Conservation (phyloP, 495 filamentous ascomycete species). For the Aspergillus mulundensis region DNA sequence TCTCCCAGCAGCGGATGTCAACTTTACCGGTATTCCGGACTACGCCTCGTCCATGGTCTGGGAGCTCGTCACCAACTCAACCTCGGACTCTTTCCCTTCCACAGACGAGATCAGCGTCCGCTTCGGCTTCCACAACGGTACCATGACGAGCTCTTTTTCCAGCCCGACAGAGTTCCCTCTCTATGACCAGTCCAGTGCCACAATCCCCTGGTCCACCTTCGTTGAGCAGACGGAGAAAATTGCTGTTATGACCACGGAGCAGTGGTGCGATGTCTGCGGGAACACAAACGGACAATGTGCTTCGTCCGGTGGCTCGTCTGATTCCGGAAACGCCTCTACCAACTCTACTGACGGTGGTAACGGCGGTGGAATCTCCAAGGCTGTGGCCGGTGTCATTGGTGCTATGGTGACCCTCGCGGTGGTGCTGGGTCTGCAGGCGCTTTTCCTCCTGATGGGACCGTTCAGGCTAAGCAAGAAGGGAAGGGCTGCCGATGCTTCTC, state of each 20-base stretch:
- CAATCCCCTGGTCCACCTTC: conserved; percentile 44
- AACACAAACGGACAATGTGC: conserved; percentile 40
- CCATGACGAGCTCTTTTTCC: conserved; percentile 23
- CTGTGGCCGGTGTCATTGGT: conserved; percentile 57
- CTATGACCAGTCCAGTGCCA: conserved; percentile 32
- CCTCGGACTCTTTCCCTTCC: conserved; percentile 35
- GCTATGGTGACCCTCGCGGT: conserved; percentile 59
- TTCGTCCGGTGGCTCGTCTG: conserved; percentile 10
- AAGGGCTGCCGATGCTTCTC: conserved; percentile 3
- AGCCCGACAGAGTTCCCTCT: conserved; percentile 37
- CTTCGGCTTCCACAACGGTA: conserved; percentile 54
- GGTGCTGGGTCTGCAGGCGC: conserved; percentile 42
- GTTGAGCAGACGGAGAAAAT: conserved; percentile 35
- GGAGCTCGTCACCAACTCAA: conserved; percentile 48
- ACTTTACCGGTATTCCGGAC: conserved; percentile 48
- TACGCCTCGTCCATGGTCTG: conserved; percentile 53
- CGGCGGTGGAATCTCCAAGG: conserved; percentile 33
- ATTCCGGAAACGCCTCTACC: conserved; percentile 16
- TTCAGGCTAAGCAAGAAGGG: conserved; percentile 42
- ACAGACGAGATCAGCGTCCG: conserved; percentile 39
- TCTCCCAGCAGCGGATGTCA: conserved; percentile 25
- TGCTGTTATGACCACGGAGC: conserved; percentile 32
- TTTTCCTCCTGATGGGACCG: conserved; percentile 39
- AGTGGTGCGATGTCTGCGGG: conserved; percentile 47
- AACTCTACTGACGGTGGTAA: conserved; percentile 4